These are phyloP conservation scores for Fraxinus anomala DNA, from an alignment of 257 asterid genomes.

Conservation along the genomic window DNA sequence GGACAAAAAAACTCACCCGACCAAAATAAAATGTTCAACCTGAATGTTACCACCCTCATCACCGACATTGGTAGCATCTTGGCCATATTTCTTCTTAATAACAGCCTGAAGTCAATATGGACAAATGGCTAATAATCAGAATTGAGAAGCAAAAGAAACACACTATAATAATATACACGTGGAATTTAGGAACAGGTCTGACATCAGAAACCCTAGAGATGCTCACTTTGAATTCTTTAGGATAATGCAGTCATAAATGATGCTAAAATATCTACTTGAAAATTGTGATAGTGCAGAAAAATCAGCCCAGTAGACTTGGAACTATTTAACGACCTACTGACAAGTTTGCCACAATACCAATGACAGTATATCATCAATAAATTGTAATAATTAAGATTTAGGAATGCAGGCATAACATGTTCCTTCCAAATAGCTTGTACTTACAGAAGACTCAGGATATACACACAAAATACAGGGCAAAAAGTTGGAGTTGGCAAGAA, in stretches of 20 bases:
- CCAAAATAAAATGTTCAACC: conserved; percentile 36
- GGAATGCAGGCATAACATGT: not conserved
- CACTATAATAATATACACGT: not conserved
- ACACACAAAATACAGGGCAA: not conserved
- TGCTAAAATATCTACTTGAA: not conserved
- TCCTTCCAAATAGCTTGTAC: not conserved
- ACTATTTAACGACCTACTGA: not conserved
- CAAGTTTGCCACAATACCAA: not conserved
- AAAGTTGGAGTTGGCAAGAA: not conserved
- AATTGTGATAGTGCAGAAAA: not conserved
- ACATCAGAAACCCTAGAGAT: not conserved
- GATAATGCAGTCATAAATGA: not conserved
- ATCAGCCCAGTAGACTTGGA: not conserved
- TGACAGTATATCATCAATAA: not conserved
- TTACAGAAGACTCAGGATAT: not conserved
- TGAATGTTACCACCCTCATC: conserved; percentile 98
- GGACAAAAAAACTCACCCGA: conserved; percentile 11
- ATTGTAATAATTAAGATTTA: not conserved
- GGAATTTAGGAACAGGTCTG: not conserved
- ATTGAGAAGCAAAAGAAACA: not conserved
- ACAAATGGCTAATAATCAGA: not conserved
- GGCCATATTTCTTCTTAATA: conserved; percentile 95
- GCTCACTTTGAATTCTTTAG: not conserved
- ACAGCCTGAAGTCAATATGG: conserved; percentile 57
- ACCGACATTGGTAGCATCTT: conserved; percentile 97